Evolutionary conservation across 768 basidiomycete species (phyloP), one percentile per base, ranked within the genome.

Genomic region (Mycena crocata): DNA sequence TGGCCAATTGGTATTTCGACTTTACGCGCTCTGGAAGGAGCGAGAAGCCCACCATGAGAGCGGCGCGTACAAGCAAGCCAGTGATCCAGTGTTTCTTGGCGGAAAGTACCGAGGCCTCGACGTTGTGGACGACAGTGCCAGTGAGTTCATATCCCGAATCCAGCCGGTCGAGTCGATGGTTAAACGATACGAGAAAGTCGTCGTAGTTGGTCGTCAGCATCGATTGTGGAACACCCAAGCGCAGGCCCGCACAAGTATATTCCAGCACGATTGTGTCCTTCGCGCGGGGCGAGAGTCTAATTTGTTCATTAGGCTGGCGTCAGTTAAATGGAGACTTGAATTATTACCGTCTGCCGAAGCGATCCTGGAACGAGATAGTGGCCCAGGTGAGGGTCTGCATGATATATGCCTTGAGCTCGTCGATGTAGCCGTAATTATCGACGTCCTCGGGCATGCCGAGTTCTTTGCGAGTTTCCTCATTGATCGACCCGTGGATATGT

Each of bases 241-340:
- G 49, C n/a, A 70, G 23, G 17, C 69, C 69, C 4, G 63, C 61
- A 26, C 69, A 70, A 6, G 66, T 67, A 39, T 64, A 63, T 45
- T 70, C 66, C 17, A 70, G 30, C 13, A 70, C 66, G 21, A 70
- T 70, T 5, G 65, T 62, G 32, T 70, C 69, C 35, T 64, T 70
- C n/a, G 46, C 61, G 26, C 69, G 69, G 19, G 40, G 24, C 5
- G 69, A 70, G 30, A 70, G 55, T 12, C 69, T 68, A 35, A 17
- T n/a, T n/a, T n/a, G n/a, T n/a, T n/a, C n/a, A n/a, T n/a, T n/a
- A n/a, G n/a, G n/a, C n/a, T n/a, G n/a, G n/a, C n/a, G n/a, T n/a
- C n/a, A n/a, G n/a, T n/a, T n/a, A n/a, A n/a, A n/a, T n/a, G n/a
- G n/a, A n/a, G n/a, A n/a, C n/a, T n/a, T n/a, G n/a, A n/a, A n/a